Base-by-base conservation (phyloP, 2,329 filamentous ascomycete species). In the Ophiostoma sp. region DNA sequence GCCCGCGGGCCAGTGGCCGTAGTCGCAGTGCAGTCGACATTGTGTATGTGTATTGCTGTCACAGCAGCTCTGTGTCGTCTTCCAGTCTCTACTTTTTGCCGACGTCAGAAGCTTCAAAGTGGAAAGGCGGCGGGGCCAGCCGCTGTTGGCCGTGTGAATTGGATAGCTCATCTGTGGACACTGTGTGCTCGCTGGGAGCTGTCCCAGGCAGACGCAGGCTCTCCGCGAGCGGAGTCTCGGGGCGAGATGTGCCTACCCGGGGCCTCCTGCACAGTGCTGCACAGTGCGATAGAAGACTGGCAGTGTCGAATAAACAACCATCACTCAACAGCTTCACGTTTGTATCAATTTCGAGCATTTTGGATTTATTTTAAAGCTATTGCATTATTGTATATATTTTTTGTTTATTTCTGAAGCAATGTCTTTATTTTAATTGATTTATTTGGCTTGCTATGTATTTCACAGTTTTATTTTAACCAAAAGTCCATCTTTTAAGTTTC, bases 161-260 rank as follows among this genome's bases (percentile, higher is more conserved):
- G 23, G 1, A 3, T 17, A n/a, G 6, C 2, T 20, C 15, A 44
- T 13, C 4, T 27, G 20, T 13, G 0, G 1, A 15, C 52, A 57
- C 52, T 57, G 60, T 64, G 60, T 64, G 60, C 31, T 64, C 60
- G 60, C 52, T 57, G n/a, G 5, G 52, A 57, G 52, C 52, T 57
- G 52, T 57, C 52, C 52, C 52, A 57, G 44, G n/a, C 44, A 48
- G 15, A 17, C 20, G 44, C 44, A 48, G 48, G 5, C 52, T 35
- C 67, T 71, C 70, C 70, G 70, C 62, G 69, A 41, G 39, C 70
- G 70, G 70, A 71, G 70, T 35, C 39, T 71, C 70, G 70, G 70
- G 70, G 67, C 36, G n/a, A 71, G 52, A 62, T 67, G 70, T 41
- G 31, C 67, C 62, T 62, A 44, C 52, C 62, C 44, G 44, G 44